Evolutionary conservation across 306 rosid species (phyloP).

Genomic region (Sechiopsis laciniata): DNA sequence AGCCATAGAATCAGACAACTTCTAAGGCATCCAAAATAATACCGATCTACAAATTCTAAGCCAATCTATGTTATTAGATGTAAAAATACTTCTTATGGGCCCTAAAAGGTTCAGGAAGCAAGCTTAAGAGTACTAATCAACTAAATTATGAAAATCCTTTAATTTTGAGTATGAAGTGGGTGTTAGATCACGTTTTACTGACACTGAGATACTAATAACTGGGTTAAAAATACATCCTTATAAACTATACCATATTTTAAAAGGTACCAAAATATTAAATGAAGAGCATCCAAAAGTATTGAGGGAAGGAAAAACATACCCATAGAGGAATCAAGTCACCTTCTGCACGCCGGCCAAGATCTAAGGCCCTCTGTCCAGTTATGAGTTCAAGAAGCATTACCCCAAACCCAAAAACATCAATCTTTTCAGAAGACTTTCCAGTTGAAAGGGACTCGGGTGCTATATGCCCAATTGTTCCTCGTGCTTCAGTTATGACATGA

Average conservation of each 20-base stretch:
- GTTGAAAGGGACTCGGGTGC: conserved; percentile 94
- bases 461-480: conserved; percentile 91
- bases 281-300: background rate
- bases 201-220: background rate
- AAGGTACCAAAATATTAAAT: background rate
- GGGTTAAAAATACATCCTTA: background rate
- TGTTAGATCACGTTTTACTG: background rate
- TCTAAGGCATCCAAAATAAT: background rate
- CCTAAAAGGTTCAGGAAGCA: background rate
- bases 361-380: conserved; percentile 93
- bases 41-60: background rate
- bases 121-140: background rate
- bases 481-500: conserved; percentile 85
- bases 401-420: conserved; percentile 96
- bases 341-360: conserved; percentile 89
- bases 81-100: background rate
- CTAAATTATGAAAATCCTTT: background rate
- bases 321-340: conserved; percentile 88
- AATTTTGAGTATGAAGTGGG: background rate
- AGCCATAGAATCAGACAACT: too few relatives aligned
- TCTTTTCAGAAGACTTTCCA: conserved; percentile 88
- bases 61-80: background rate
- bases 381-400: conserved; percentile 95
- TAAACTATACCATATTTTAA: background rate
- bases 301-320: conserved; percentile 42